Evolutionary conservation across 345 rosid genomes (phyloP).

Genomic region (Populus simonii): DNA sequence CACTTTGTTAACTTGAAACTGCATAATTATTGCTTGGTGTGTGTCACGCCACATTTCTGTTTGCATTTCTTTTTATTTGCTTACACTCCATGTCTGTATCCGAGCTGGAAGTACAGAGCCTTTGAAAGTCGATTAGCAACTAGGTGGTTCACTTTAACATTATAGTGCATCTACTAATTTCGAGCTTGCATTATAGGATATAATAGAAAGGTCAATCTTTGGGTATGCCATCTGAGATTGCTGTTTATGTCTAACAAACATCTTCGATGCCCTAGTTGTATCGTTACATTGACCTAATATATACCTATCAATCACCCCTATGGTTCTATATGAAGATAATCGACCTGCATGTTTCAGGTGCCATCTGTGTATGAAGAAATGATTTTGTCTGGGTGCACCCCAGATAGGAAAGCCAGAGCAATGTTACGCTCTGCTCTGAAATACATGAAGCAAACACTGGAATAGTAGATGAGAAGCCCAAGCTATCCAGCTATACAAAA

Average conservation of each 20-base stretch:
- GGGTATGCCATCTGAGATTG: not conserved
- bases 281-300: not conserved
- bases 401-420: constrained; percentile 89
- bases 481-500: constrained; percentile 10
- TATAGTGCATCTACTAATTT: not conserved
- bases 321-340: not conserved
- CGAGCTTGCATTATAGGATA: not conserved
- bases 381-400: constrained; percentile 79
- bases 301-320: not conserved
- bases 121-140: not conserved
- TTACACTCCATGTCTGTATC: not conserved
- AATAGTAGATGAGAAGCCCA: constrained; percentile 22
- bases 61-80: not conserved
- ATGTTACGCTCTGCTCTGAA: constrained; percentile 92
- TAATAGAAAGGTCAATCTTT: not conserved
- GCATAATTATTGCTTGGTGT: not conserved
- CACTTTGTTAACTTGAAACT: not conserved
- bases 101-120: not conserved
- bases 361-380: constrained; percentile 89
- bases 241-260: not conserved
- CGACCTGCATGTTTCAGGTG: constrained; percentile 49
- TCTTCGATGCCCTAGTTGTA: not conserved
- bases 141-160: not conserved
- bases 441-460: constrained; percentile 78
- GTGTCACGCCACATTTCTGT: not conserved